phyloP scores from a whole-genome alignment of 2,329 filamentous ascomycete species.

The Pseudogymnoascus sp. region DNA sequence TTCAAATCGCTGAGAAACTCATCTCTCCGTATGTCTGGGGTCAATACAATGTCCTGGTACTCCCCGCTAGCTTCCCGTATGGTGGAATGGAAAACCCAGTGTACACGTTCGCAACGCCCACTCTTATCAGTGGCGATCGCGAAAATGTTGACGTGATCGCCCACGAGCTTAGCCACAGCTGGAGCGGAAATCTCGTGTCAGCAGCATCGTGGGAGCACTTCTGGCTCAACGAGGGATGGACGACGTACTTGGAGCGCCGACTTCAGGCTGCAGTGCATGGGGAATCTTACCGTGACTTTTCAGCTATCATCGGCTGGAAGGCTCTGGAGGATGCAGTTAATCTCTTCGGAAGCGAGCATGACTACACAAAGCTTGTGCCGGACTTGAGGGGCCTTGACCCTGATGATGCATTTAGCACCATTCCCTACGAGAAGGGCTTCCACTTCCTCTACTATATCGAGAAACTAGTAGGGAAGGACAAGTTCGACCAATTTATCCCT shows the following conservation, averaged over 20 bases:
- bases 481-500: constrained; percentile 92
- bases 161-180: constrained; percentile 68
- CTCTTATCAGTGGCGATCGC: constrained; percentile 80
- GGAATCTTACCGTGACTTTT: constrained; percentile 82
- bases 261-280: constrained; percentile 72
- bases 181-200: constrained; percentile 81
- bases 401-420: constrained; percentile 85
- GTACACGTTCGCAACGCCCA: constrained; percentile 91
- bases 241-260: constrained; percentile 83
- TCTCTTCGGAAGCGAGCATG: constrained; percentile 68
- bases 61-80: constrained; percentile 86
- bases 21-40: constrained; percentile 91
- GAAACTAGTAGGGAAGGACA: constrained; percentile 70
- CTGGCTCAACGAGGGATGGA: constrained; percentile 79
- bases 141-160: constrained; percentile 96
- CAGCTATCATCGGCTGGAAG: constrained; percentile 94
- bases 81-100: constrained; percentile 78
- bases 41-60: constrained; percentile 84
- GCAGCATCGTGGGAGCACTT: constrained; percentile 77
- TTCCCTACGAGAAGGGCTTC: constrained; percentile 96
- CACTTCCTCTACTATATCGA: constrained; percentile 90
- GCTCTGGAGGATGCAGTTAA: constrained; percentile 67
- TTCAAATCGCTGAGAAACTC: constrained; percentile 71
- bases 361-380: constrained; percentile 81
- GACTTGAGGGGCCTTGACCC: constrained; percentile 86